Evolutionary conservation across 2,329 filamentous ascomycete species (phyloP), one percentile per base, ranked within the genome.

Genomic region (Lachnellula hyalina): DNA sequence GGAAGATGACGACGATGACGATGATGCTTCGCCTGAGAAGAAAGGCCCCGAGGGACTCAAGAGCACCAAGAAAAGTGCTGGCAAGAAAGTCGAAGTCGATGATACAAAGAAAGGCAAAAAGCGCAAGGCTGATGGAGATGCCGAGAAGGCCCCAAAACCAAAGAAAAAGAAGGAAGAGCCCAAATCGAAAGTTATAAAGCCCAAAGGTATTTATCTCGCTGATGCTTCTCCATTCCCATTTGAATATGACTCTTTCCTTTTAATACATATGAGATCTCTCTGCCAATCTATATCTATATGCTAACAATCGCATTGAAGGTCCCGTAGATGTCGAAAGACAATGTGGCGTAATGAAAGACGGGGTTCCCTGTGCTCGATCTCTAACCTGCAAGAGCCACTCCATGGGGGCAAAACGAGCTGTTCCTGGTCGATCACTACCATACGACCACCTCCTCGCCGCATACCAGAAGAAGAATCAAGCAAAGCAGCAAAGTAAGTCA

Each of bases 381-480:
- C 74, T 96, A 55, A 96, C 92, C 0, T 96, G 92, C 77, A 96
- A 96, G 73, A 93, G 87, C 57, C 92, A 96, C 62, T 86, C 82
- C n/a, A 96, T 96, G 92, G 91, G 92, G 11, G 87, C 92, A 5
- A 96, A 96, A 73, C 81, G 92, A 63, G 87, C 88, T 0, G 92
- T 96, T 3, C 87, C 90, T 5, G 92, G 92, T 0, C 81, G 92
- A 58, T 94, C 89, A 45, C 74, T 96, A 56, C 92, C 92, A 1
- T 96, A 96, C 68, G 91, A 96, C 71, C 94, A 96, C 86, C 76
- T 96, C 40, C 79, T 96, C 38, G 85, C 88, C 14, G 86, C 87
- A 7, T 94, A 94, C 67, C 89, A 94, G 71, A 96, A 97, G 80
- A 97, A 96, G 78, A 99, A 99, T 66, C 94, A 97, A 72, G 94